phyloP scores from a whole-genome alignment of 805 yeast genomes.

The Zygotorulaspora sp. region DNA sequence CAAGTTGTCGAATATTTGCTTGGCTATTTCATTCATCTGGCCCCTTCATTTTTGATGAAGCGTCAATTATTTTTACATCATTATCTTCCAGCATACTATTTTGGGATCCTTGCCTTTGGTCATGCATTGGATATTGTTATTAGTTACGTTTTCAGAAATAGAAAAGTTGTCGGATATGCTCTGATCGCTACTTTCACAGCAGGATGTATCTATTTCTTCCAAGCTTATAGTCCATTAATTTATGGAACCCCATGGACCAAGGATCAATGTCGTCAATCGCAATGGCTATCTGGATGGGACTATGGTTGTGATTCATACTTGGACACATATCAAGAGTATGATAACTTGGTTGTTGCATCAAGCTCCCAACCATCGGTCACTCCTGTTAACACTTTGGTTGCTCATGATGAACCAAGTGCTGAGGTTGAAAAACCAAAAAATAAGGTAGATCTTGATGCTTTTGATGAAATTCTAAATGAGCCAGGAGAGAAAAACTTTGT shows the following conservation, averaged over 20 bases:
- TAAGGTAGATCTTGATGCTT: conserved; percentile 11
- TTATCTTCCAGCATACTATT: conserved; percentile 87
- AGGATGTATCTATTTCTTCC: conserved; percentile 51
- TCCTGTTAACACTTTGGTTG: conserved; percentile 6
- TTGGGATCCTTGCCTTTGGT: conserved; percentile 74
- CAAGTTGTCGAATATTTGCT: conserved; percentile 56
- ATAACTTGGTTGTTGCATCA: conserved; percentile 12
- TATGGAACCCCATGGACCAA: conserved; percentile 81
- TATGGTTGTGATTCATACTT: conserved; percentile 66
- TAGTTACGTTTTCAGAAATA: conserved; percentile 40
- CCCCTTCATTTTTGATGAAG: conserved; percentile 81
- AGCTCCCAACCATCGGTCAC: conserved; percentile 12
- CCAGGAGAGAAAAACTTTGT: conserved; percentile 34
- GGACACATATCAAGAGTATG: conserved; percentile 30
- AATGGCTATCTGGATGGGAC: conserved; percentile 73
- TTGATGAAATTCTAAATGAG: conserved; percentile 23
- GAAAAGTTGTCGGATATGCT: conserved; percentile 42
- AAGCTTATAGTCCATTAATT: conserved; percentile 62
- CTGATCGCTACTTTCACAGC: conserved; percentile 47
- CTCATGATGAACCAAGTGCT: conserved; percentile 8
- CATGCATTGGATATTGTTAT: conserved; percentile 55
- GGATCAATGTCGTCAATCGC: conserved; percentile 55
- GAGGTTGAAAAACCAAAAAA: conserved; percentile 12
- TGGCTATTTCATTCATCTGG: conserved; percentile 70
- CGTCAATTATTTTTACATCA: conserved; percentile 93